phyloP scores from a whole-genome alignment of 129 eudicot genomes.

The Flaveria sonorensis region DNA sequence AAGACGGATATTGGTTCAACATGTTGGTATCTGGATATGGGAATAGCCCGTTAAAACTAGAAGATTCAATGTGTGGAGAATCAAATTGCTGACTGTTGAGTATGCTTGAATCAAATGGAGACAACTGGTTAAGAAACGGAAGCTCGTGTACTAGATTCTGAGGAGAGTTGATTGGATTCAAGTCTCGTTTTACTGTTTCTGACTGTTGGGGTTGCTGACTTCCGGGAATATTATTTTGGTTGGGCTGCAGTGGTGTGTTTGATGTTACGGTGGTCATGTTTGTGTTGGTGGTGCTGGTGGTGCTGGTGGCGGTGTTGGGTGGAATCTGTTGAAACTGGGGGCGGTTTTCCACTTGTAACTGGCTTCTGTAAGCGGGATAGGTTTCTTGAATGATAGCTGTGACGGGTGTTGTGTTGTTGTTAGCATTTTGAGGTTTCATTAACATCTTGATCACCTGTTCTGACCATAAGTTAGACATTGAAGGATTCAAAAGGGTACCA shows the following conservation, averaged over 20 bases:
- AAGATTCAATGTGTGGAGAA: slow-evolving; percentile 48
- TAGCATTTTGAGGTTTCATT: slow-evolving; percentile 50
- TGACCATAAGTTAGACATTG: slow-evolving; percentile 70
- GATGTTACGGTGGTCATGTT: background rate
- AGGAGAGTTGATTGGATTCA: slow-evolving; percentile 33
- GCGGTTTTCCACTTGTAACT: slow-evolving; percentile 34
- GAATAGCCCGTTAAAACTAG: slow-evolving; percentile 48
- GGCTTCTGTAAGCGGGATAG: slow-evolving; percentile 21
- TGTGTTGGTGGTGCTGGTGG: slow-evolving; percentile 16
- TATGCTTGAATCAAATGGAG: slow-evolving; percentile 46
- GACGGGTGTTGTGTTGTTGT: slow-evolving; percentile 28
- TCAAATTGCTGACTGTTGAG: slow-evolving; percentile 48
- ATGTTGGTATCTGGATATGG: slow-evolving; percentile 46
- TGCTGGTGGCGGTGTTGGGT: slow-evolving; percentile 17
- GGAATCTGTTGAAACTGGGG: slow-evolving; percentile 49
- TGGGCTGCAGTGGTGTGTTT: background rate
- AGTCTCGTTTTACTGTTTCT: background rate
- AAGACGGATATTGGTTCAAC: slow-evolving; percentile 41
- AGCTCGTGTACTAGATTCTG: slow-evolving; percentile 34
- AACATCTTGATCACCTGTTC: slow-evolving; percentile 84
- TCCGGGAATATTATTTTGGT: background rate
- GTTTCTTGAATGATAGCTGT: slow-evolving; percentile 40
- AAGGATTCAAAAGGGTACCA: slow-evolving; percentile 47
- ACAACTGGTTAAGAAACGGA: slow-evolving; percentile 33
- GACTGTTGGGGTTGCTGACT: background rate